Evolutionary conservation across 2,329 filamentous ascomycete species (phyloP), one percentile per base, ranked within the genome.

Genomic region (Neodidymelliopsis sp.): DNA sequence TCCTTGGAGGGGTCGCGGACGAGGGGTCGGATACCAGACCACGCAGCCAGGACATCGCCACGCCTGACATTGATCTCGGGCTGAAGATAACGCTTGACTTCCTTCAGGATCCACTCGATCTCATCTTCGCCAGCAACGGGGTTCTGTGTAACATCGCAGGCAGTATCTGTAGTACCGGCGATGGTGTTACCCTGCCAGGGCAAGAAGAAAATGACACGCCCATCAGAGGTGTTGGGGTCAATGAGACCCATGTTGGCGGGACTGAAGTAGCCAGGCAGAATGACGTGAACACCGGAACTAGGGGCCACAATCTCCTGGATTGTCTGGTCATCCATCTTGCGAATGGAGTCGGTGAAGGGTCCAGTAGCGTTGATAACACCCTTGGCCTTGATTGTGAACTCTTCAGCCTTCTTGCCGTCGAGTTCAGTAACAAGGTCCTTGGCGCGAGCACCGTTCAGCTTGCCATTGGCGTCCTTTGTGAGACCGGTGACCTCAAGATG

Each of bases 101-200:
- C 91, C 52, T 85, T 85, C 27, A 96, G 77, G 66, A 96, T 95
- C 89, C 90, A 95, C 64, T 89, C 82, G 62, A 95, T 94, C 60
- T 93, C 90, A 60, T 91, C 82, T 73, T 96, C 90, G 22, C 87
- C 86, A 7, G 91, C 88, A 23, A 91, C 59, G 1, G 91, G 91
- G 63, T 93, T 88, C 29, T 81, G 79, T 4, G 83, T 83, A 59
- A 96, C 90, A 22, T 81, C 77, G 27, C 87, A 88, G 3, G 90
- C 86, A 28, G 88, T 86, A 68, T 95, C 91, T 6, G 90, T 95
- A 4, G 91, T 95, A 53, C 91, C 91, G 34, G 90, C 91, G 66
- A 95, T 94, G 11, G 90, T 95, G 75, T 94, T 94, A 37, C 90
- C 90, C 76, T 95, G 90, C 91, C 91, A 95, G 16, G 91, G 91